A percentile compares a stretch with the other conserved stretches of the same genome.
Conservation (phyloP, 2,329 filamentous ascomycete genomes). For the Ascochyta clinopodiicola region DNA sequence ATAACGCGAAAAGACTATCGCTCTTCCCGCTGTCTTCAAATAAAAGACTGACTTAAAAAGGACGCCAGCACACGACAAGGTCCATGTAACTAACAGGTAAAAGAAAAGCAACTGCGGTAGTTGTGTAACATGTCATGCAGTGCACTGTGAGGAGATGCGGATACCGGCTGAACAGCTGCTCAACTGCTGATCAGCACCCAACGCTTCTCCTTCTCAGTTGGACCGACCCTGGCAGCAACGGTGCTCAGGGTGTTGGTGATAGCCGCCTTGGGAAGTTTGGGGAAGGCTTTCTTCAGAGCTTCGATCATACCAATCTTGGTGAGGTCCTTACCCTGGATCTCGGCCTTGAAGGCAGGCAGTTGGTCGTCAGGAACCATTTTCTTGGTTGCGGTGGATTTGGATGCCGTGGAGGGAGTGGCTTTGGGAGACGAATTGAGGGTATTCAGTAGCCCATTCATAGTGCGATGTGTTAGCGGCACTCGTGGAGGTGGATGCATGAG, state of each 20-base stretch:
- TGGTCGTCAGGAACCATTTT: slow-evolving; percentile 64
- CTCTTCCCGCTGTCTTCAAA: not conserved
- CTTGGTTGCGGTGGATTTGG: slow-evolving; percentile 50
- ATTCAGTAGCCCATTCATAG: slow-evolving; percentile 45
- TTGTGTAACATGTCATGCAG: not conserved
- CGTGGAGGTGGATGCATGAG: slow-evolving; percentile 52
- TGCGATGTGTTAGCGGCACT: slow-evolving; percentile 50
- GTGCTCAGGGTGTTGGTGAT: slow-evolving; percentile 73
- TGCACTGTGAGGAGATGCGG: not conserved
- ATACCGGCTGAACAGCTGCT: not conserved
- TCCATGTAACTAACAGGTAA: not conserved
- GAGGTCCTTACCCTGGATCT: slow-evolving; percentile 72
- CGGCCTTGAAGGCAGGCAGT: slow-evolving; percentile 71
- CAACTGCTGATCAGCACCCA: slow-evolving; percentile 56
- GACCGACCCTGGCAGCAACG: slow-evolving; percentile 68
- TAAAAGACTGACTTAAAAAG: not conserved
- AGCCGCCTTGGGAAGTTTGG: slow-evolving; percentile 71
- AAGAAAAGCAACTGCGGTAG: not conserved
- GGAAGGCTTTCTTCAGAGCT: slow-evolving; percentile 76
- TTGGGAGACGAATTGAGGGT: slow-evolving; percentile 32
- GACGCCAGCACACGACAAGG: not conserved
- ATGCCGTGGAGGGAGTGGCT: slow-evolving; percentile 23
- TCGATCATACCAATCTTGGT: slow-evolving; percentile 79
- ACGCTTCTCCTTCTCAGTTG: slow-evolving; percentile 68
- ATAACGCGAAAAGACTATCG: not conserved